Conservation (phyloP, 345 rosid genomes). For the Noccaea caerulescens region DNA sequence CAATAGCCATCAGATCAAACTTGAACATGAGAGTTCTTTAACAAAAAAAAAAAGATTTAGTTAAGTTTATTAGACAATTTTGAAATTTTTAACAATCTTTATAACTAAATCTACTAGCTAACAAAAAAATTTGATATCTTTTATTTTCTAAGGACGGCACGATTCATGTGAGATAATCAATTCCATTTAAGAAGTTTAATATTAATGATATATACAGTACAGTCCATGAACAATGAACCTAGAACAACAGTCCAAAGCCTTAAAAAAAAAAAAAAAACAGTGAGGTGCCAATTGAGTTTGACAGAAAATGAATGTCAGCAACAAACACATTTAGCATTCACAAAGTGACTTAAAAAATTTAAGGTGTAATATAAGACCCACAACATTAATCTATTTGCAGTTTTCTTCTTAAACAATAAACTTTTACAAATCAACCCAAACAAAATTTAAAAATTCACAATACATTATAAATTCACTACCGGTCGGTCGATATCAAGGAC, state of each 20-base stretch:
- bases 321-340: conserved; percentile 28
- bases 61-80: background rate
- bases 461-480: background rate
- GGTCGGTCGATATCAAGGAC: conserved; percentile 39
- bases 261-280: background rate
- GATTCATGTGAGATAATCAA: background rate
- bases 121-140: background rate
- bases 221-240: conserved; percentile 30
- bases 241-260: conserved; percentile 26
- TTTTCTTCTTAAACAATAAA: conserved; percentile 9
- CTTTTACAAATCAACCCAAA: conserved; percentile 20
- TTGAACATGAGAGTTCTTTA: background rate
- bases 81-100: background rate
- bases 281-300: conserved; percentile 28
- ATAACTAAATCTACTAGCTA: background rate
- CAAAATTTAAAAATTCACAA: background rate
- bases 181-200: background rate
- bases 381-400: conserved; percentile 25
- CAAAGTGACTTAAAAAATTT: conserved; percentile 6
- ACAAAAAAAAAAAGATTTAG: background rate
- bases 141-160: background rate
- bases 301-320: conserved; percentile 24
- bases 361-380: conserved; percentile 17
- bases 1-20: background rate
- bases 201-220: background rate